Evolutionary conservation across 495 filamentous ascomycete species (phyloP).

Genomic region (Penicillium salamii): DNA sequence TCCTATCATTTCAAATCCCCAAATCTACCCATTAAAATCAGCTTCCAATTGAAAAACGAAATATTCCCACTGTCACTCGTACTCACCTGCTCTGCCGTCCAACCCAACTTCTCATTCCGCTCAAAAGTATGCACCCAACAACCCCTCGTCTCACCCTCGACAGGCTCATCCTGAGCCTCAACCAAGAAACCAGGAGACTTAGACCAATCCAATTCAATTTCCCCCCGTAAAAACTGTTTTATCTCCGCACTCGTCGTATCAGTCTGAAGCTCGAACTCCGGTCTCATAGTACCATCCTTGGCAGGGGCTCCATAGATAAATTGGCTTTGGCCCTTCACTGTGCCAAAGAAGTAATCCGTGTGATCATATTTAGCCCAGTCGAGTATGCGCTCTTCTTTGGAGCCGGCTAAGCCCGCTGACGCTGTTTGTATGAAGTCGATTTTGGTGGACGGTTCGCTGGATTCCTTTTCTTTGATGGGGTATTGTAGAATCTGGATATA

Average conservation of each 20-base stretch:
- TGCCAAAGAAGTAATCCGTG: conserved; percentile 1
- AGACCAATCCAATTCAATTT: background rate
- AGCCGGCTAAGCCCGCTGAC: background rate
- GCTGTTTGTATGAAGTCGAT: conserved; percentile 2
- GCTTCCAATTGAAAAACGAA: too few species aligned
- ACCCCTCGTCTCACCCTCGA: background rate
- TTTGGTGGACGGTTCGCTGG: background rate
- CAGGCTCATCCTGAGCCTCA: background rate
- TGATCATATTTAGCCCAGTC: background rate
- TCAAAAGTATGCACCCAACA: conserved; percentile 4
- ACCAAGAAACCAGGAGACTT: background rate
- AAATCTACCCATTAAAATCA: conserved; percentile 6
- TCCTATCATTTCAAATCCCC: conserved; percentile 3
- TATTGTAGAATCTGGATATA: conserved; percentile 1
- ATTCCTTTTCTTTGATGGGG: background rate
- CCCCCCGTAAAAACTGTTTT: background rate
- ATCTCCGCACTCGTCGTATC: background rate
- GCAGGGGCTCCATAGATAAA: background rate
- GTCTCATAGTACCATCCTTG: background rate
- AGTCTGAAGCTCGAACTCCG: background rate
- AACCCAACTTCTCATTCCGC: background rate
- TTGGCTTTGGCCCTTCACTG: background rate
- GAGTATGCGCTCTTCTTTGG: background rate
- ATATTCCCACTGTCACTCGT: too few species aligned
- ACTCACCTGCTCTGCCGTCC: conserved; percentile 2